Base-by-base conservation (phyloP, 495 filamentous ascomycete species). In the Pyrenula massariospora region DNA sequence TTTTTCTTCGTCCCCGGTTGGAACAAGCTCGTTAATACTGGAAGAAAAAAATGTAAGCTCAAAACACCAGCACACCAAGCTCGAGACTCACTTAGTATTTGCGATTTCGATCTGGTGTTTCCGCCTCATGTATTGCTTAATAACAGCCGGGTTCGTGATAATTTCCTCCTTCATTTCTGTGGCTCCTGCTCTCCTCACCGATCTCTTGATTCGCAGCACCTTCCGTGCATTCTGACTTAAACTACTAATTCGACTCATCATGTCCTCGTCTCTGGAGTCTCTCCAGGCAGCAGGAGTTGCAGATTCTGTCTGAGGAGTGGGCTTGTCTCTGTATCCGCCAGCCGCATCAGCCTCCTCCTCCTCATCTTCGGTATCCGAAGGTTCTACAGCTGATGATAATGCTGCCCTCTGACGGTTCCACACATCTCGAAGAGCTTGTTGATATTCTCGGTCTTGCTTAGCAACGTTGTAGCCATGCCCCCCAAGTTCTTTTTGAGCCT, bases 381-480 rank as follows among this genome's bases (percentile, higher is more conserved):
- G 77, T 59, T 85, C 83, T 15, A 81, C 66, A 0, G 70, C 79
- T 8, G 83, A 84, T 0, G 83, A 83, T 10, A 99, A 70, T 57
- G 85, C 92, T 22, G 78, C 74, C 63, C 85, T 86, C 67, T 99
- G 93, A 49, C 85, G 78, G 24, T 87, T 82, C 93, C 93, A 99
- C 57, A 97, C 95, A 19, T 84, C 80, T 21, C 82, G 82, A 56
- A 97, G 95, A 11, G 88, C 85, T 8, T 87, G 80, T 59, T 94
- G 90, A 68, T 99, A 99, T 48, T 86, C 82, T 53, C 80, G 81
- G 64, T 96, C 88, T 68, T 99, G 93, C 55, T 83, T 78, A 57
- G 89, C 89, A 56, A 99, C 93, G 61, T 99, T 99, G 73, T 99
- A 99, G 65, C 84, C 88, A 67, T 99, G 93, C 1, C 93, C 92